Evolutionary conservation across 495 filamentous ascomycete species (phyloP).

Genomic region (Hypoxylon crocopeplum): DNA sequence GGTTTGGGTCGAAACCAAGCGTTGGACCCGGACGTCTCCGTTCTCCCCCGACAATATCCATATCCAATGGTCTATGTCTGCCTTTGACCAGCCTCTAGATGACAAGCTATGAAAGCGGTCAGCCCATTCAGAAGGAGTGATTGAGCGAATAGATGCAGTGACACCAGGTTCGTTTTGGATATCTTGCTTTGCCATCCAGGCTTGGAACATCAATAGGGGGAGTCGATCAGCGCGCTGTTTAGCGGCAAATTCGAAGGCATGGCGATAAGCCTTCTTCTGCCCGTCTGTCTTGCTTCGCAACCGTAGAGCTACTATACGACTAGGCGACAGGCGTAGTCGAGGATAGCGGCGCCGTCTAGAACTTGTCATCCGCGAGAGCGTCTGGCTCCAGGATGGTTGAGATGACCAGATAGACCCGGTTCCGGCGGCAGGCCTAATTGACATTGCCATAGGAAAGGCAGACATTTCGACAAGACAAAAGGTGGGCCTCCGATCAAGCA

Average conservation of each 20-base stretch:
- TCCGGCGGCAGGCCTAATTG: not conserved
- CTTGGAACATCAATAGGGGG: slow-evolving; percentile 42
- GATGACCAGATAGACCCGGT: slow-evolving; percentile 10
- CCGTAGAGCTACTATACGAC: slow-evolving; percentile 29
- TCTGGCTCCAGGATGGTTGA: slow-evolving; percentile 11
- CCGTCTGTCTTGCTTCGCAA: slow-evolving; percentile 18
- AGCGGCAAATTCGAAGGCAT: slow-evolving; percentile 11
- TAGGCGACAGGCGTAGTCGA: slow-evolving; percentile 23
- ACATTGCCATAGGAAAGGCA: not conserved
- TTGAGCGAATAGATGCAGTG: slow-evolving; percentile 24
- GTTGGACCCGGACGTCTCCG: slow-evolving; percentile 42
- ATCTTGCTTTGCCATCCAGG: slow-evolving; percentile 41
- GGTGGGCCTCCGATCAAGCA: not conserved
- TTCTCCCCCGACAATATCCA: slow-evolving; percentile 49
- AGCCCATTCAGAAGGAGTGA: slow-evolving; percentile 39
- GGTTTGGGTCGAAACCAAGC: slow-evolving; percentile 41
- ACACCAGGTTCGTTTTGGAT: slow-evolving; percentile 16
- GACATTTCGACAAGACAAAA: slow-evolving; percentile 2
- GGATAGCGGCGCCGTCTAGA: slow-evolving; percentile 22
- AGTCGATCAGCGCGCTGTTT: slow-evolving; percentile 35
- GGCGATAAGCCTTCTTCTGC: slow-evolving; percentile 24
- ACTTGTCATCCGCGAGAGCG: slow-evolving; percentile 30
- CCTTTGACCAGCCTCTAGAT: slow-evolving; percentile 31
- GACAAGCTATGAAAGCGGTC: slow-evolving; percentile 34
- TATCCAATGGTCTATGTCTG: slow-evolving; percentile 47